Evolutionary conservation across 2,329 filamentous ascomycete genomes (phyloP).

Genomic region (Fusarium chuoi): DNA sequence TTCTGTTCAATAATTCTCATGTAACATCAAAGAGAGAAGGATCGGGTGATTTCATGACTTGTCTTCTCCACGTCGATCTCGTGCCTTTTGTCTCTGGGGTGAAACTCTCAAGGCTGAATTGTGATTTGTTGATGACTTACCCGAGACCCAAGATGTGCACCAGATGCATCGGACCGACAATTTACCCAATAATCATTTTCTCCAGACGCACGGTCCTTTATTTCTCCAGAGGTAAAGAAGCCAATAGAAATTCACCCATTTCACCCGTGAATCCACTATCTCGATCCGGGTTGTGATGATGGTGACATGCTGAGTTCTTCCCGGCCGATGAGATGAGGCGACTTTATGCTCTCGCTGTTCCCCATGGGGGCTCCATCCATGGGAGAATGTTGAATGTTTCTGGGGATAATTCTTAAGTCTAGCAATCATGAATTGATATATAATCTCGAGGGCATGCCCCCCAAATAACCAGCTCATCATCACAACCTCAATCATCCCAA

Average conservation of each 20-base stretch:
- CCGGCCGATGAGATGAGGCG: background rate
- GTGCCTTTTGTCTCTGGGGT: background rate
- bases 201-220: background rate
- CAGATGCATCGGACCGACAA: conserved; percentile 1
- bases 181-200: background rate
- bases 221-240: accelerated
- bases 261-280: background rate
- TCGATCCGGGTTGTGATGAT: background rate
- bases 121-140: conserved; percentile 2
- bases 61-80: background rate
- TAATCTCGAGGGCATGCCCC: background rate
- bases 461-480: background rate
- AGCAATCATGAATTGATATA: background rate
- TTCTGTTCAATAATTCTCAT: background rate
- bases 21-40: background rate
- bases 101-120: conserved; percentile 22
- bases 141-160: background rate
- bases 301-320: background rate
- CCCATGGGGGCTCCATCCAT: conserved; percentile 1
- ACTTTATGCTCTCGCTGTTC: background rate
- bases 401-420: background rate
- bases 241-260: conserved; percentile 25
- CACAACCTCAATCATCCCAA: background rate
- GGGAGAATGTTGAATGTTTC: background rate
- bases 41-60: background rate